Evolutionary conservation across 2,329 filamentous ascomycete species (phyloP).

Genomic region (Trichoderma harzianum): DNA sequence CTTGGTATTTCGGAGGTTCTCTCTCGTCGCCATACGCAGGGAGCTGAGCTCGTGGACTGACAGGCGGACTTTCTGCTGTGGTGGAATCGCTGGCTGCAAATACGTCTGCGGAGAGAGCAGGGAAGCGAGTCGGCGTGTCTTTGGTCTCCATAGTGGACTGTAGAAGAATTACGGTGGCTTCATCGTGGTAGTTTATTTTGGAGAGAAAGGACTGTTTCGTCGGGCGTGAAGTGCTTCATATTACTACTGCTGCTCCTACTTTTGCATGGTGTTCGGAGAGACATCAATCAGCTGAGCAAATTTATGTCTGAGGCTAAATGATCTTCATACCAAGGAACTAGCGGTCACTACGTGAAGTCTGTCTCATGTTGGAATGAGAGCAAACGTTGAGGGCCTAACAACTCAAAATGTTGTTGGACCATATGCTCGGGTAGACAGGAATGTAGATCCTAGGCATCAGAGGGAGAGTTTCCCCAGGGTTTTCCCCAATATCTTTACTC

Average conservation of each 20-base stretch:
- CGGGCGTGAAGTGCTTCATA: neutral
- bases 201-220: neutral
- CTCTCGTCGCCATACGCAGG: constrained; percentile 23
- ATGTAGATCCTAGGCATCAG: neutral
- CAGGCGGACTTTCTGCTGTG: constrained; percentile 16
- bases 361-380: neutral
- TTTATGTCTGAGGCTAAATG: neutral
- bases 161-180: neutral
- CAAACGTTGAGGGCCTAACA: neutral
- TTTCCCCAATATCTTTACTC: no score
- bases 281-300: neutral
- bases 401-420: neutral
- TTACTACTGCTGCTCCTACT: neutral
- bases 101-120: constrained; percentile 14
- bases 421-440: neutral
- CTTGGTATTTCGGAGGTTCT: constrained; percentile 21
- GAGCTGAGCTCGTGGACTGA: constrained; percentile 20
- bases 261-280: neutral
- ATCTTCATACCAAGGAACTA: neutral
- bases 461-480: neutral
- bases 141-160: constrained; percentile 19
- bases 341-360: neutral
- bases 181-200: neutral
- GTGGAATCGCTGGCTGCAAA: constrained; percentile 15
- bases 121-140: constrained; percentile 14